A percentile compares a stretch with the other conserved stretches of the same genome.
These are phyloP conservation scores for Nakazawaea anatomiae DNA, from an alignment of 805 yeast genomes.

Conservation along the genomic window DNA sequence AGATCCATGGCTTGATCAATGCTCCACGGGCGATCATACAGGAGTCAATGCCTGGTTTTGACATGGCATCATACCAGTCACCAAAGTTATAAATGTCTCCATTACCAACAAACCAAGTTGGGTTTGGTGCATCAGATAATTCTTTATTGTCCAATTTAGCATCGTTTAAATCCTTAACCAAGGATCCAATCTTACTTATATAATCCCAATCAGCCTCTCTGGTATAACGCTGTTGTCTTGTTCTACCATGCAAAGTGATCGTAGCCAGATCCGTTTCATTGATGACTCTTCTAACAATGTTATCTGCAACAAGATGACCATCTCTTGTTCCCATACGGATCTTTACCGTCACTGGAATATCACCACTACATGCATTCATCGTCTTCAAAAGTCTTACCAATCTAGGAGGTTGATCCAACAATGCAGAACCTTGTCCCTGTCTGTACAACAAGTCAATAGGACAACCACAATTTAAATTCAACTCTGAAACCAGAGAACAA, in stretches of 20 bases:
- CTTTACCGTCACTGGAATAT: slow-evolving; percentile 86
- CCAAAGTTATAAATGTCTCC: slow-evolving; percentile 87
- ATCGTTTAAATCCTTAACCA: slow-evolving; percentile 55
- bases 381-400: slow-evolving; percentile 73
- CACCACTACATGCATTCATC: slow-evolving; percentile 87
- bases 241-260: slow-evolving; percentile 91
- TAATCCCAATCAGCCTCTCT: slow-evolving; percentile 91
- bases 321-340: slow-evolving; percentile 89
- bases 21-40: slow-evolving; percentile 99
- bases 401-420: slow-evolving; percentile 84
- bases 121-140: slow-evolving; percentile 40
- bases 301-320: slow-evolving; percentile 79
- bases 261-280: slow-evolving; percentile 82
- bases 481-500: slow-evolving; percentile 62
- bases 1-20: slow-evolving; percentile 96
- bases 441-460: slow-evolving; percentile 93
- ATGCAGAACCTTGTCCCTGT: slow-evolving; percentile 93
- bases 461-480: slow-evolving; percentile 94
- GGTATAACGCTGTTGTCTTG: slow-evolving; percentile 93
- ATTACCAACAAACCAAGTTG: slow-evolving; percentile 85
- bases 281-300: slow-evolving; percentile 64
- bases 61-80: slow-evolving; percentile 77
- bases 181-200: slow-evolving; percentile 63
- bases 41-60: slow-evolving; percentile 71
- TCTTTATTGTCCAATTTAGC: slow-evolving; percentile 57